phyloP scores from a whole-genome alignment of 1,139 yeast genomes.

The Nakaseomyces uthaithaninus region DNA sequence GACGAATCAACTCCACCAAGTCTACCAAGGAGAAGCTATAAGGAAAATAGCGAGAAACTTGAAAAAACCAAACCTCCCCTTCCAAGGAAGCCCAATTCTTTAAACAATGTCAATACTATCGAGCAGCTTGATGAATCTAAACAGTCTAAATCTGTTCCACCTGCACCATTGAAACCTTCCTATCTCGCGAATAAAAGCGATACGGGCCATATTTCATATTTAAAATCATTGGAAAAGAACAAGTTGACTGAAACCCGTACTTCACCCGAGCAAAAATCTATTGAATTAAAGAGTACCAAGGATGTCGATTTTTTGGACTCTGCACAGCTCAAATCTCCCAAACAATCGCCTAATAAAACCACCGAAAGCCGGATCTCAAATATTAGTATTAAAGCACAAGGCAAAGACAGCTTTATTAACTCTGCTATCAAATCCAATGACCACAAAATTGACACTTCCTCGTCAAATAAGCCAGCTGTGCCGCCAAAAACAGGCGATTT shows the following conservation, averaged over 20 bases:
- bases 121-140: neutral
- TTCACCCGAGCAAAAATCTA: neutral
- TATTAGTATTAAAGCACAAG: constrained; percentile 8
- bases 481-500: constrained; percentile 20
- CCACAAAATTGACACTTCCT: neutral
- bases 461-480: constrained; percentile 13
- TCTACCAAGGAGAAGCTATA: constrained; percentile 4
- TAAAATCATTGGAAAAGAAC: constrained; percentile 18
- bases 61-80: constrained; percentile 2
- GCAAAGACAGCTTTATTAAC: constrained; percentile 19
- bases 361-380: neutral
- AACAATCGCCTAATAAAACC: constrained; percentile 7
- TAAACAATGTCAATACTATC: neutral
- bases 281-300: constrained; percentile 2
- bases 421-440: constrained; percentile 20
- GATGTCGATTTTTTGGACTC: constrained; percentile 22
- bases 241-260: constrained; percentile 14
- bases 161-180: constrained; percentile 1
- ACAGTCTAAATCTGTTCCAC: neutral
- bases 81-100: neutral
- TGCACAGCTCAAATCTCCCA: constrained; percentile 13
- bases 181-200: neutral
- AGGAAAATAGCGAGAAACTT: neutral
- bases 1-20: neutral
- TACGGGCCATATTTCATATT: constrained; percentile 7